A percentile compares a stretch with the other conserved stretches of the same genome.
These are phyloP conservation scores for Saccharomyces paradoxus DNA, from an alignment of 805 yeast genomes.

Conservation along the genomic window DNA sequence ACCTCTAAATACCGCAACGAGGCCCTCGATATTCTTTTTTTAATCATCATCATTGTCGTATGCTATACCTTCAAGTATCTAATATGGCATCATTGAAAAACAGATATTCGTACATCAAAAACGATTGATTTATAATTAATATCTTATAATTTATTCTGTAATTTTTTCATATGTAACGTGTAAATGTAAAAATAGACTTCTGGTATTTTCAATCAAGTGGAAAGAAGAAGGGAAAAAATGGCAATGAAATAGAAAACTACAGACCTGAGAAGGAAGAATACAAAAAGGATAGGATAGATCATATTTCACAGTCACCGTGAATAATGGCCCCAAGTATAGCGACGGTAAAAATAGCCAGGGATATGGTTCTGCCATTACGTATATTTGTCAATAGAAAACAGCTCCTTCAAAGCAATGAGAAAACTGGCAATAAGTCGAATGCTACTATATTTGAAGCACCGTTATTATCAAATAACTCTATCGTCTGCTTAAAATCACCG, in stretches of 20 bases:
- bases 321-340: slow-evolving; percentile 20
- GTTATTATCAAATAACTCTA: slow-evolving; percentile 28
- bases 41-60: background rate
- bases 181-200: background rate
- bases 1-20: slow-evolving; percentile 12
- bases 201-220: background rate
- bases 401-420: slow-evolving; percentile 14
- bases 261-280: background rate
- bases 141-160: background rate
- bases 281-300: background rate
- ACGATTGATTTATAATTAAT: too few relatives aligned
- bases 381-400: slow-evolving; percentile 26
- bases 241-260: background rate
- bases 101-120: background rate
- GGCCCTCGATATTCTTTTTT: slow-evolving; percentile 7
- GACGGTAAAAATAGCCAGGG: slow-evolving; percentile 15
- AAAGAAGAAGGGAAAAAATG: background rate
- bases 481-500: slow-evolving; percentile 27
- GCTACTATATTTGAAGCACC: slow-evolving; percentile 28
- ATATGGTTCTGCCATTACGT: slow-evolving; percentile 19
- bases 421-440: slow-evolving; percentile 2
- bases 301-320: background rate
- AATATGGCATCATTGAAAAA: background rate
- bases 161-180: background rate
- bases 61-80: background rate